These are phyloP conservation scores for Eremochloa ophiuroides DNA, from an alignment of 176 grass and related monocot genomes.

Conservation along the genomic window DNA sequence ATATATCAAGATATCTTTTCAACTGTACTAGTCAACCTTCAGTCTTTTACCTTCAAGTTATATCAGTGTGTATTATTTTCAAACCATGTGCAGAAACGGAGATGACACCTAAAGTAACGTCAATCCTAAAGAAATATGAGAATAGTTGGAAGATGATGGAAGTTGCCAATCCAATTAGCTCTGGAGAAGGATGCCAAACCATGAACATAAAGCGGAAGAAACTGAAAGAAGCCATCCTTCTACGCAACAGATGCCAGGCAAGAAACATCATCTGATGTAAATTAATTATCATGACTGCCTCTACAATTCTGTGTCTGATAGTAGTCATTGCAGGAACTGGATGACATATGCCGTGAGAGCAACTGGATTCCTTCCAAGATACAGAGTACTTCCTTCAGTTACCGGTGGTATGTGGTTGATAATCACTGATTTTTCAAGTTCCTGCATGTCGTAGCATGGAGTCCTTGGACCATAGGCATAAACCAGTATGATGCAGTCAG, in stretches of 20 bases:
- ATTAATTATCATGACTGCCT: not conserved
- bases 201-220: conserved; percentile 39
- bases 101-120: conserved; percentile 23
- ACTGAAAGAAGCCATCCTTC: conserved; percentile 39
- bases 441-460: not conserved
- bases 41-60: not conserved
- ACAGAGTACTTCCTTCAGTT: conserved; percentile 36
- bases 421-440: not conserved
- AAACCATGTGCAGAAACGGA: conserved; percentile 31
- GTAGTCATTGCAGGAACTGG: conserved; percentile 39
- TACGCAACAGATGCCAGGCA: conserved; percentile 41
- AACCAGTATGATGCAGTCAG: not conserved
- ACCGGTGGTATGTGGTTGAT: conserved; percentile 24
- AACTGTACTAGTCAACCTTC: not conserved
- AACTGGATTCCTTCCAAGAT: conserved; percentile 54
- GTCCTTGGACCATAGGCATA: conserved; percentile 5
- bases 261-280: not conserved
- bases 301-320: not conserved
- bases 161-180: not conserved
- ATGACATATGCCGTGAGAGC: conserved; percentile 31
- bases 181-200: conserved; percentile 14
- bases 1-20: not conserved
- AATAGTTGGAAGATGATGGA: conserved; percentile 16
- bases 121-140: conserved; percentile 29
- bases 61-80: not conserved